Conservation (phyloP, 179 eudicot species). For the Nepenthes alata region DNA sequence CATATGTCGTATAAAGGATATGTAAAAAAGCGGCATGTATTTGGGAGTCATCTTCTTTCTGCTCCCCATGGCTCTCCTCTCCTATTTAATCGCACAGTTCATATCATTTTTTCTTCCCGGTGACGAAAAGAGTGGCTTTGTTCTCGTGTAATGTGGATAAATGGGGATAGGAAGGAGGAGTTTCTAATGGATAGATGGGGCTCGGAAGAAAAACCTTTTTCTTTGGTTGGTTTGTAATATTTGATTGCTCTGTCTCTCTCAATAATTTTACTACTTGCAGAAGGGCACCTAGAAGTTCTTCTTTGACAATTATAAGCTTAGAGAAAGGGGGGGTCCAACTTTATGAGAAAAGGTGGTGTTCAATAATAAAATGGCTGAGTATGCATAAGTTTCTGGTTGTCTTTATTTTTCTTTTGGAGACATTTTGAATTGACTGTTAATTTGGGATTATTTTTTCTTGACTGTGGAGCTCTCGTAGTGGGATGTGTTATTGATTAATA, state of each 20-base stretch:
- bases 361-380: slow-evolving; percentile 17
- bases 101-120: no score
- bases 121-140: no score
- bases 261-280: background rate
- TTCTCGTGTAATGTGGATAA: no score
- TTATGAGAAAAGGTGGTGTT: slow-evolving; percentile 9
- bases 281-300: slow-evolving; percentile 4
- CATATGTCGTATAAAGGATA: no score
- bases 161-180: no score
- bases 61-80: no score
- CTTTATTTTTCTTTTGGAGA: slow-evolving; percentile 16
- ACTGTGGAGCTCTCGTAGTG: slow-evolving; percentile 26
- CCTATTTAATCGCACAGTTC: background rate
- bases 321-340: slow-evolving; percentile 12
- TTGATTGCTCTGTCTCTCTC: background rate
- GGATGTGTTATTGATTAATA: slow-evolving; percentile 25
- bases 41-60: background rate
- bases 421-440: slow-evolving; percentile 17
- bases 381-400: slow-evolving; percentile 16
- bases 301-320: slow-evolving; percentile 2
- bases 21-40: no score
- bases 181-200: background rate
- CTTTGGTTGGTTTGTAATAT: background rate
- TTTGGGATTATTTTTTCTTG: slow-evolving; percentile 21
- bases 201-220: background rate